phyloP scores from a whole-genome alignment of 352 stramenopile genomes.

The Globisporangium middletonii region DNA sequence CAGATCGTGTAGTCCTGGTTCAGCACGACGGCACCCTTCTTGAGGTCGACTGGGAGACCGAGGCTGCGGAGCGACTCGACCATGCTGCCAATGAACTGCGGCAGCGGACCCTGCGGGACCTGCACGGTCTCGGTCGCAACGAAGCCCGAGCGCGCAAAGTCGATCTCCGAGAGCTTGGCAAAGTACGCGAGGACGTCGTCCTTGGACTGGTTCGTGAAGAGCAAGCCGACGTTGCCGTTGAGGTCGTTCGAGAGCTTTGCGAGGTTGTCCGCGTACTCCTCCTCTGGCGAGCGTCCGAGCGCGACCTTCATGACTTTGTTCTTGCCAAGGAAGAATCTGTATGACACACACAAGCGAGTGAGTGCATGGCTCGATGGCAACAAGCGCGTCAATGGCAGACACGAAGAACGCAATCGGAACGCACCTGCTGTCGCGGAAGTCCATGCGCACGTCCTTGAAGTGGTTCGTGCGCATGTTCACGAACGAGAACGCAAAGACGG shows the following conservation, averaged over 20 bases:
- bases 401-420: slow-evolving; percentile 4
- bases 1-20: slow-evolving; percentile 92
- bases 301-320: slow-evolving; percentile 99
- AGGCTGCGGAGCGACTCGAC: slow-evolving; percentile 95
- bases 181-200: slow-evolving; percentile 93
- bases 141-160: slow-evolving; percentile 94
- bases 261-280: slow-evolving; percentile 96
- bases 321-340: slow-evolving; percentile 97
- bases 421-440: slow-evolving; percentile 92
- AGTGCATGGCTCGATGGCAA: background rate
- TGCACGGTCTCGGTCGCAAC: slow-evolving; percentile 86
- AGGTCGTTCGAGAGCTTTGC: slow-evolving; percentile 88
- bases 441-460: slow-evolving; percentile 97
- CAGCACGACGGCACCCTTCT: slow-evolving; percentile 93
- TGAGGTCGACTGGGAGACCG: slow-evolving; percentile 94
- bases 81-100: slow-evolving; percentile 94
- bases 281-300: slow-evolving; percentile 90
- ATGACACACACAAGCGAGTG: slow-evolving; percentile 11
- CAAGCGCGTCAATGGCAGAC: background rate
- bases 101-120: slow-evolving; percentile 85
- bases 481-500: slow-evolving; percentile 95
- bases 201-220: slow-evolving; percentile 92
- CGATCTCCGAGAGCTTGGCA: slow-evolving; percentile 81
- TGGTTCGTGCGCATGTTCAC: slow-evolving; percentile 98
- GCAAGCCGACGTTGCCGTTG: slow-evolving; percentile 91